Conservation (phyloP, 257 asterid genomes). For the Nicotiana noctiflora region DNA sequence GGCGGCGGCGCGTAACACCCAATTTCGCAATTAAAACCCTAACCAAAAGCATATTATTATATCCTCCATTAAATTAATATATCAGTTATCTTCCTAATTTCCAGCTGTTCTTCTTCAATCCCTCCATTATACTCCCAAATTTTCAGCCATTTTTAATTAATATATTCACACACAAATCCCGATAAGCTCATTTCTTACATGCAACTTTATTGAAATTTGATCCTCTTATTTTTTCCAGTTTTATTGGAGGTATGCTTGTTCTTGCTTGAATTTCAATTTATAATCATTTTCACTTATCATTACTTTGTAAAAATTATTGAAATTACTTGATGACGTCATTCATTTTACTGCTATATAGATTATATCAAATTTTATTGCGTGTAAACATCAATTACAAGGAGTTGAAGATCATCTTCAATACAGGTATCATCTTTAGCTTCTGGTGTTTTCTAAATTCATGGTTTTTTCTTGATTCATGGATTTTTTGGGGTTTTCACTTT, state of each 20-base stretch:
- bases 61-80: neutral
- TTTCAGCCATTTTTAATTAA: neutral
- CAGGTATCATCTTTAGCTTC: neutral
- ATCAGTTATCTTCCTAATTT: neutral
- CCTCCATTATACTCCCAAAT: neutral
- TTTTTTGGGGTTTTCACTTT: neutral
- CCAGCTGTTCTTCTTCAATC: neutral
- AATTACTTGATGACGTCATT: conserved; percentile 11
- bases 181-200: neutral
- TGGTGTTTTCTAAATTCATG: neutral
- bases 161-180: neutral
- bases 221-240: neutral
- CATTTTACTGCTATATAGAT: neutral
- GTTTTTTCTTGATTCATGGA: neutral
- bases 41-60: neutral
- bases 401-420: conserved; percentile 10
- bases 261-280: neutral
- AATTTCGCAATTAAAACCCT: neutral
- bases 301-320: neutral
- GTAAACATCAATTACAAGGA: neutral
- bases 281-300: neutral
- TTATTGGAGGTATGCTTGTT: conserved; percentile 17
- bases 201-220: neutral
- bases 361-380: neutral
- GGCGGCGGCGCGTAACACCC: conserved; percentile 26